These are phyloP conservation scores for Cairneyella variabilis DNA, from an alignment of 495 filamentous ascomycete species.

Conservation along the genomic window DNA sequence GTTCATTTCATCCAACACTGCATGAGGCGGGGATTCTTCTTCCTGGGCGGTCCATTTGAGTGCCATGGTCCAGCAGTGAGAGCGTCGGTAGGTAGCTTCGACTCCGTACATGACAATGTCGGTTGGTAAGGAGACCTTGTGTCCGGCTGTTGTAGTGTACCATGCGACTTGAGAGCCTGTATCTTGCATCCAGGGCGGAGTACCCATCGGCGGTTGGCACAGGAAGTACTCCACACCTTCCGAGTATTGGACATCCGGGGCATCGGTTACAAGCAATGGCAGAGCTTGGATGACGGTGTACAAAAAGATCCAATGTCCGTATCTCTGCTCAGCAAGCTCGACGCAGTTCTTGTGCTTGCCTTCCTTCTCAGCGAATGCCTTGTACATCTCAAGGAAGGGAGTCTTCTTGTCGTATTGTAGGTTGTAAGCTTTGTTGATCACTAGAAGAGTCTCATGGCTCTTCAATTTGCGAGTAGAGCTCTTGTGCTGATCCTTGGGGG, in stretches of 20 bases:
- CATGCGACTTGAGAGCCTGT: constrained; percentile 63
- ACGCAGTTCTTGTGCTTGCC: constrained; percentile 66
- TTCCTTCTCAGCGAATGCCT: constrained; percentile 75
- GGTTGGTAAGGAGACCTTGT: constrained; percentile 70
- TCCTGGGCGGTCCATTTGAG: constrained; percentile 56
- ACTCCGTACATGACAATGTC: constrained; percentile 85
- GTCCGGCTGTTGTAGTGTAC: constrained; percentile 73
- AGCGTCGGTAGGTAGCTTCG: constrained; percentile 84
- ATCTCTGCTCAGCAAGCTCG: constrained; percentile 72
- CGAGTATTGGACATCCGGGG: constrained; percentile 68
- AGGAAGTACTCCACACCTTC: constrained; percentile 94
- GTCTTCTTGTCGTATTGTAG: constrained; percentile 56
- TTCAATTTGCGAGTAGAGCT: constrained; percentile 63
- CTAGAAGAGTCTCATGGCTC: constrained; percentile 66
- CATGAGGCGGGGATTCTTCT: background rate
- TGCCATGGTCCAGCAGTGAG: constrained; percentile 87
- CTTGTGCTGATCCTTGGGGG: constrained; percentile 66
- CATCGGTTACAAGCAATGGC: constrained; percentile 86
- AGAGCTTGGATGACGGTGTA: constrained; percentile 88
- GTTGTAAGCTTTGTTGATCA: constrained; percentile 75
- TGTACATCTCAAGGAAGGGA: constrained; percentile 73
- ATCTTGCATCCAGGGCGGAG: constrained; percentile 81
- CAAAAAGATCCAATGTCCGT: constrained; percentile 91
- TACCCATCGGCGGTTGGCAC: constrained; percentile 81
- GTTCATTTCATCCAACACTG: background rate